Evolutionary conservation across 768 basidiomycete species (phyloP).

Genomic region (Trametes meyenii): DNA sequence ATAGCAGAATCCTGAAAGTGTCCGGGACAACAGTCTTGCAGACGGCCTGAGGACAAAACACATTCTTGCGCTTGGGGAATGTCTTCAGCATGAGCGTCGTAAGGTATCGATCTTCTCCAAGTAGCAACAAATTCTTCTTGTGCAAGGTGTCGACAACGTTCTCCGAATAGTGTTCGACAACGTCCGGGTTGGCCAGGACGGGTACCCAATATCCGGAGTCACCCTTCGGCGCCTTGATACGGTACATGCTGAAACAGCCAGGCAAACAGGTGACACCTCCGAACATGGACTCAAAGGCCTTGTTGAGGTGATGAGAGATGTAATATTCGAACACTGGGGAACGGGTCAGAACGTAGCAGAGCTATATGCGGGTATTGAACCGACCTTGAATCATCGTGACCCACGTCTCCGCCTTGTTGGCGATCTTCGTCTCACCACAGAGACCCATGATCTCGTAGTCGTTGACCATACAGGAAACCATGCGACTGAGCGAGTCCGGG

Average conservation of each 20-base stretch:
- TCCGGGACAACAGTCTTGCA: slow-evolving; percentile 99
- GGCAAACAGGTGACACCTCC: slow-evolving; percentile 99
- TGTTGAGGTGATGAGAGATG: slow-evolving; percentile 98
- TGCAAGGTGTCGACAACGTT: slow-evolving; percentile 99
- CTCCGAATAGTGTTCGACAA: slow-evolving; percentile 98
- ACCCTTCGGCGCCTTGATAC: slow-evolving; percentile 99
- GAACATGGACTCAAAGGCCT: slow-evolving; percentile 99
- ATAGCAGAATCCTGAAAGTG: slow-evolving; percentile 89
- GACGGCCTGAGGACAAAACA: slow-evolving; percentile 98
- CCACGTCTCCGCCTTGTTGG: slow-evolving; percentile 98
- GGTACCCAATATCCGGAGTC: slow-evolving; percentile 97
- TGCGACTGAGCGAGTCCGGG: slow-evolving; percentile 94
- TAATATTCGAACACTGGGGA: slow-evolving; percentile 95
- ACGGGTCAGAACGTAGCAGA: slow-evolving; percentile 1
- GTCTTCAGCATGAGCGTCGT: slow-evolving; percentile 98
- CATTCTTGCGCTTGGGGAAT: slow-evolving; percentile 98
- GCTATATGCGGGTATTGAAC: slow-evolving; percentile 32
- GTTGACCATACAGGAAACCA: slow-evolving; percentile 96
- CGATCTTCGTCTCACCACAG: slow-evolving; percentile 99
- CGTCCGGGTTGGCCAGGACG: slow-evolving; percentile 96
- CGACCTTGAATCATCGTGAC: slow-evolving; percentile 99
- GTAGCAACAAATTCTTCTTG: slow-evolving; percentile 97
- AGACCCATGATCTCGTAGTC: slow-evolving; percentile 99
- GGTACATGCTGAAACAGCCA: slow-evolving; percentile 99
- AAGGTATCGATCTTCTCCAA: slow-evolving; percentile 99